These are phyloP conservation scores for Endotrypanum monterogeii DNA, from an alignment of 208 protist species.

Conservation along the genomic window DNA sequence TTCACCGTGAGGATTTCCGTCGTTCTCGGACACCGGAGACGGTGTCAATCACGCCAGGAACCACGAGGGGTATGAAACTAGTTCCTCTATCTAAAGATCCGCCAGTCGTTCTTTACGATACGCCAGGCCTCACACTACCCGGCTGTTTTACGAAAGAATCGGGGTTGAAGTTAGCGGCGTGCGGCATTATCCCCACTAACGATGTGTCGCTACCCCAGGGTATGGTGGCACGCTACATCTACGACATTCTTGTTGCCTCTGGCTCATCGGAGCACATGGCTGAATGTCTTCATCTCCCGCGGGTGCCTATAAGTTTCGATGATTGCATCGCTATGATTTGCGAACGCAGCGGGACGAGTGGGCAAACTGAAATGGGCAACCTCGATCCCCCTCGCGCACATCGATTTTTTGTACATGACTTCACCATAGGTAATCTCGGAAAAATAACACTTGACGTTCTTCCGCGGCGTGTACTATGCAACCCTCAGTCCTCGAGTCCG, in stretches of 20 bases:
- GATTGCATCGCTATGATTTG: conserved; percentile 91
- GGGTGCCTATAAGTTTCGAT: conserved; percentile 88
- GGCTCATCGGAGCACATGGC: conserved; percentile 78
- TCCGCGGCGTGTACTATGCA: conserved; percentile 51
- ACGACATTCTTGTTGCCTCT: conserved; percentile 71
- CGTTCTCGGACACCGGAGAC: conserved; percentile 76
- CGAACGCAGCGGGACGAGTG: conserved; percentile 84
- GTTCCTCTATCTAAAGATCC: conserved; percentile 85
- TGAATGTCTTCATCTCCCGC: conserved; percentile 81
- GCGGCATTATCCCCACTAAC: conserved; percentile 86
- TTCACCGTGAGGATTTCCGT: conserved; percentile 85
- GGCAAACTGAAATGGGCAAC: conserved; percentile 82
- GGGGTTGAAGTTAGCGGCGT: conserved; percentile 85
- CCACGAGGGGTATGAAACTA: conserved; percentile 74
- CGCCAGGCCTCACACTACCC: conserved; percentile 86
- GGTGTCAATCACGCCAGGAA: conserved; percentile 82
- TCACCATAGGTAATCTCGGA: conserved; percentile 79
- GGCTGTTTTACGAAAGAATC: conserved; percentile 87
- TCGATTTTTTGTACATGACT: conserved; percentile 86
- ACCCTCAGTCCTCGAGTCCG: conserved; percentile 12
- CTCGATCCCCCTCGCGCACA: conserved; percentile 71
- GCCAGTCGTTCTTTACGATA: conserved; percentile 87
- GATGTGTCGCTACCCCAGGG: conserved; percentile 67
- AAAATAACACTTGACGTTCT: conserved; percentile 85
- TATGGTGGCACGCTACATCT: conserved; percentile 83